Evolutionary conservation across 371 early-diverging fungal genomes (phyloP).

Genomic region (Mucor velutinosus): DNA sequence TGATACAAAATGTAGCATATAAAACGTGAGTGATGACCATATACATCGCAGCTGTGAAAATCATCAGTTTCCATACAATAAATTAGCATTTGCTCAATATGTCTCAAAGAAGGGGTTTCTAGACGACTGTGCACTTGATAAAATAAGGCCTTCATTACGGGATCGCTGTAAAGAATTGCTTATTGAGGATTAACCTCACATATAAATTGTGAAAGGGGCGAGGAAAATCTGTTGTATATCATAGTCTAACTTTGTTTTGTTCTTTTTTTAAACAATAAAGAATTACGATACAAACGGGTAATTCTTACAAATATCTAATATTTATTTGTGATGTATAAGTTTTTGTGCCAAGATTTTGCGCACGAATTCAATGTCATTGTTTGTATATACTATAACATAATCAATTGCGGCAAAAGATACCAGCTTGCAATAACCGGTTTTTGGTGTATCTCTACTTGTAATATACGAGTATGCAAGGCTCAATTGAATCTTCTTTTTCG

Average conservation of each 20-base stretch:
- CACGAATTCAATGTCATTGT: background rate
- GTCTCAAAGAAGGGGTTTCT: background rate
- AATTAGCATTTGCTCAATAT: background rate
- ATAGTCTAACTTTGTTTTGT: background rate
- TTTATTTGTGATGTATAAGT: background rate
- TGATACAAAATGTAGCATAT: background rate
- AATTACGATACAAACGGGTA: background rate
- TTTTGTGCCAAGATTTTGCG: background rate
- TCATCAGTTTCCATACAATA: background rate
- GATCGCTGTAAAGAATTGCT: background rate
- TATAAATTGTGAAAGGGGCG: background rate
- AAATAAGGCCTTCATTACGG: no score
- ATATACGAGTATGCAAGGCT: no score
- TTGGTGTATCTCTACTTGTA: background rate
- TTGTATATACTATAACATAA: background rate
- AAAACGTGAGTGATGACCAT: slow-evolving; percentile 7
- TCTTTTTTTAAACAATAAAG: background rate
- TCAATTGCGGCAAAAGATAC: background rate
- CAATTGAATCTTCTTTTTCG: no score
- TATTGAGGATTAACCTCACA: background rate
- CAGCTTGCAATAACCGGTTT: background rate
- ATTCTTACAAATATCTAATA: background rate
- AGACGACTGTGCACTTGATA: no score
- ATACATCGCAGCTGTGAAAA: background rate
- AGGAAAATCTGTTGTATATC: no score